Evolutionary conservation across 495 filamentous ascomycete species (phyloP).

Genomic region (Amniculicola lignicola): DNA sequence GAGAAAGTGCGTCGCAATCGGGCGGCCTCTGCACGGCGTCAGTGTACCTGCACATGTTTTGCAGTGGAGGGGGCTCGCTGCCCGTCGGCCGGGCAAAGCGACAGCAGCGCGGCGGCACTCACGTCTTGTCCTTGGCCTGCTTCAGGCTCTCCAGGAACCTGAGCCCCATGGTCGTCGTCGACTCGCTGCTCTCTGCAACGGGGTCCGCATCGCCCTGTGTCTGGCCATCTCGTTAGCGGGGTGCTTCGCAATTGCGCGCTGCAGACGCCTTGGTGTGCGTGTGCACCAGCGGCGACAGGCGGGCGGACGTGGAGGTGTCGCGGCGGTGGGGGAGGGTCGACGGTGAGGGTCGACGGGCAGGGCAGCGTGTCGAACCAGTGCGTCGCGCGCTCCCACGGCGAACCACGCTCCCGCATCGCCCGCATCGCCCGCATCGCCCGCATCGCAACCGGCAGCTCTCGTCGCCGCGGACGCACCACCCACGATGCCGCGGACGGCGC

Average conservation of each 20-base stretch:
- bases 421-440: too few species aligned
- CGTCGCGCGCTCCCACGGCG: slow-evolving; percentile 28
- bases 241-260: neutral
- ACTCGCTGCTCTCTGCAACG: slow-evolving; percentile 47
- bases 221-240: slow-evolving; percentile 24
- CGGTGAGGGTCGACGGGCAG: slow-evolving; percentile 21
- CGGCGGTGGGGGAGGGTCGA: slow-evolving; percentile 3
- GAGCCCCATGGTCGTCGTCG: slow-evolving; percentile 65
- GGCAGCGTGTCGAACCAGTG: slow-evolving; percentile 25
- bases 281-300: neutral
- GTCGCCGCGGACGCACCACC: slow-evolving; percentile 15
- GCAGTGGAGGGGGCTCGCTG: neutral
- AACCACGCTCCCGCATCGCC: slow-evolving; percentile 14
- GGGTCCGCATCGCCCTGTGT: slow-evolving; percentile 19
- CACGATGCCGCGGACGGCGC: slow-evolving; percentile 10
- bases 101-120: slow-evolving; percentile 32
- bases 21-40: slow-evolving; percentile 53
- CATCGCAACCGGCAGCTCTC: slow-evolving; percentile 21
- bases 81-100: slow-evolving; percentile 3
- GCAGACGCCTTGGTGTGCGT: too few species aligned
- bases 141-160: slow-evolving; percentile 63
- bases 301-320: slow-evolving; percentile 19
- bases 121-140: slow-evolving; percentile 70
- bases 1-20: slow-evolving; percentile 69
- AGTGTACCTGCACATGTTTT: slow-evolving; percentile 9